Evolutionary conservation across 495 filamentous ascomycete genomes (phyloP).

Genomic region (Aspergillus homomorphus): DNA sequence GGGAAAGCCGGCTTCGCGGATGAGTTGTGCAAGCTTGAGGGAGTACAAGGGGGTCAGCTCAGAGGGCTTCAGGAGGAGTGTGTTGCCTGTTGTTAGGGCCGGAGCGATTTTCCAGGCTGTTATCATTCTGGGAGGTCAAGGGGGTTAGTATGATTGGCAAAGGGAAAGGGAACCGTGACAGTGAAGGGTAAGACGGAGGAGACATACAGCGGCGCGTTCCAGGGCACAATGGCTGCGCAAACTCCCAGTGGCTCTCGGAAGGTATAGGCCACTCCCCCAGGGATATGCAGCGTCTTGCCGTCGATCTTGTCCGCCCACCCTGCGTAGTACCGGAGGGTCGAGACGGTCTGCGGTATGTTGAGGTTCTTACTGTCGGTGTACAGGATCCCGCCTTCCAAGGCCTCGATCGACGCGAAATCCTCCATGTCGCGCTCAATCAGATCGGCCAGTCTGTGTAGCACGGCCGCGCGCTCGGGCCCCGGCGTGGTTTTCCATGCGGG

Average conservation of each 20-base stretch:
- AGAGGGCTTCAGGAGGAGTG: conserved; percentile 82
- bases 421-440: conserved; percentile 26
- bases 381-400: conserved; percentile 27
- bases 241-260: conserved; percentile 36
- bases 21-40: conserved; percentile 80
- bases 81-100: conserved; percentile 55
- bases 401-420: conserved; percentile 28
- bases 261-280: conserved; percentile 26
- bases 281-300: conserved; percentile 26
- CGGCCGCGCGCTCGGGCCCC: conserved; percentile 34
- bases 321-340: conserved; percentile 32
- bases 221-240: conserved; percentile 35
- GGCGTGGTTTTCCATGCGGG: conserved; percentile 38
- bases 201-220: conserved; percentile 34
- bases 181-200: background rate
- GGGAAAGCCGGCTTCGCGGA: conserved; percentile 81
- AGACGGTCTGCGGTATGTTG: conserved; percentile 24
- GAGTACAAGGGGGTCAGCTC: conserved; percentile 87
- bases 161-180: background rate
- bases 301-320: conserved; percentile 38
- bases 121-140: conserved; percentile 64
- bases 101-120: conserved; percentile 57
- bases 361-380: conserved; percentile 21
- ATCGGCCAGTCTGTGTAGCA: conserved; percentile 44
- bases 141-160: no score